Percentiles rank a stretch among this genome's conserved stretches.
Conservation (phyloP, 305 asterid species). For the Fraxinus dipetala region DNA sequence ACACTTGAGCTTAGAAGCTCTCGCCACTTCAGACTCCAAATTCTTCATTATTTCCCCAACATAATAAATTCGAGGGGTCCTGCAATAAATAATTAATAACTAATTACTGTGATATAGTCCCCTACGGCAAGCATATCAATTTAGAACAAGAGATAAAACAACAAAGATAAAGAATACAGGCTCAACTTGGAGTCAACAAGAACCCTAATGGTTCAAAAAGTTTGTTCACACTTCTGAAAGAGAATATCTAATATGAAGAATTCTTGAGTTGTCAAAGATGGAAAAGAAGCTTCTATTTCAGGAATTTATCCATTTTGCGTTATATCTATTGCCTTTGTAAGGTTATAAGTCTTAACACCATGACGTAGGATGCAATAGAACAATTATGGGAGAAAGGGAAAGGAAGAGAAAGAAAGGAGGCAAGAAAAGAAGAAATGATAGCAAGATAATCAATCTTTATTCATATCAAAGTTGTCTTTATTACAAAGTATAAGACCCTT, state of each 20-base stretch:
- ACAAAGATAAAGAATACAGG: not conserved
- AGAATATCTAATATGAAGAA: not conserved
- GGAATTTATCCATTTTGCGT: not conserved
- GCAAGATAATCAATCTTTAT: too few species aligned
- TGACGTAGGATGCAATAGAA: too few species aligned
- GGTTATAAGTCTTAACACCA: too few species aligned
- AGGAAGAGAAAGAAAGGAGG: too few species aligned
- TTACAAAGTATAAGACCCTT: too few species aligned
- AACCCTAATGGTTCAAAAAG: not conserved
- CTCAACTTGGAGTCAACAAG: not conserved
- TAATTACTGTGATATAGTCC: not conserved
- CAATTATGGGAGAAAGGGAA: too few species aligned
- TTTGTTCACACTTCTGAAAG: not conserved
- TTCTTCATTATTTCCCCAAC: slow-evolving; percentile 60
- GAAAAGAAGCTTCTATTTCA: not conserved
- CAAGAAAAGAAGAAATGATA: too few species aligned
- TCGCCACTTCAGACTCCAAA: slow-evolving; percentile 69
- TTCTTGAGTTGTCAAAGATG: not conserved
- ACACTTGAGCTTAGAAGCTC: slow-evolving; percentile 94
- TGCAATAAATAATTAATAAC: slow-evolving; percentile 29
- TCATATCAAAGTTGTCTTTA: too few species aligned
- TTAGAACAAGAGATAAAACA: not conserved
- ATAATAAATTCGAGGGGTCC: slow-evolving; percentile 79
- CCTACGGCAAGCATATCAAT: not conserved
- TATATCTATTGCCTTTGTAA: not conserved